Evolutionary conservation across 2,329 filamentous ascomycete species (phyloP).

Genomic region (Fusarium sulawesiense): DNA sequence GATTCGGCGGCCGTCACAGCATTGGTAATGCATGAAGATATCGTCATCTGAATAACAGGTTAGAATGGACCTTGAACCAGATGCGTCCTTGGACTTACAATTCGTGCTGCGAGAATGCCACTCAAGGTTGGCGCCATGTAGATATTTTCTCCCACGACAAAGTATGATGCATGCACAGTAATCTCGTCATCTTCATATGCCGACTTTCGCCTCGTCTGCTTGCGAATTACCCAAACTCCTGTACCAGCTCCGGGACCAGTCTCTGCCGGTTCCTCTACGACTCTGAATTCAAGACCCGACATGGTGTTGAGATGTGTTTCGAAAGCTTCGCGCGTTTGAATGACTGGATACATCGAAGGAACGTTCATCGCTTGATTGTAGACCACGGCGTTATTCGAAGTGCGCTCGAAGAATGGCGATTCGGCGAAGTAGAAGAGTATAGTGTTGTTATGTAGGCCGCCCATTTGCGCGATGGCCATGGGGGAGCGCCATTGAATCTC

Average conservation of each 20-base stretch:
- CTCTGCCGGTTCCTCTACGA: constrained; percentile 73
- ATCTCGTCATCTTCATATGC: constrained; percentile 68
- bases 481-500: constrained; percentile 75
- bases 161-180: constrained; percentile 69
- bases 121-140: constrained; percentile 73
- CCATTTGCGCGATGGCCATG: constrained; percentile 60
- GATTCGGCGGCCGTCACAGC: constrained; percentile 63
- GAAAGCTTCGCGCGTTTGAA: constrained; percentile 71
- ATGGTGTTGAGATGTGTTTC: constrained; percentile 72
- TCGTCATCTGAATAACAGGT: constrained; percentile 57
- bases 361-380: constrained; percentile 72
- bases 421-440: constrained; percentile 75
- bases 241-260: constrained; percentile 73
- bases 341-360: constrained; percentile 65
- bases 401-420: constrained; percentile 75
- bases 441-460: constrained; percentile 72
- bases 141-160: constrained; percentile 73
- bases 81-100: constrained; percentile 56
- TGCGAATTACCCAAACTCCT: constrained; percentile 76
- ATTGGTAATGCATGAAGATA: constrained; percentile 66
- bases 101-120: constrained; percentile 68
- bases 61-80: constrained; percentile 1
- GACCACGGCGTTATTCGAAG: constrained; percentile 74
- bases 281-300: constrained; percentile 74
- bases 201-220: constrained; percentile 71